A percentile compares a stretch with the other conserved stretches of the same genome.
These are phyloP conservation scores for Solanum lycopersicoides DNA, from an alignment of 257 asterid genomes.

Conservation along the genomic window DNA sequence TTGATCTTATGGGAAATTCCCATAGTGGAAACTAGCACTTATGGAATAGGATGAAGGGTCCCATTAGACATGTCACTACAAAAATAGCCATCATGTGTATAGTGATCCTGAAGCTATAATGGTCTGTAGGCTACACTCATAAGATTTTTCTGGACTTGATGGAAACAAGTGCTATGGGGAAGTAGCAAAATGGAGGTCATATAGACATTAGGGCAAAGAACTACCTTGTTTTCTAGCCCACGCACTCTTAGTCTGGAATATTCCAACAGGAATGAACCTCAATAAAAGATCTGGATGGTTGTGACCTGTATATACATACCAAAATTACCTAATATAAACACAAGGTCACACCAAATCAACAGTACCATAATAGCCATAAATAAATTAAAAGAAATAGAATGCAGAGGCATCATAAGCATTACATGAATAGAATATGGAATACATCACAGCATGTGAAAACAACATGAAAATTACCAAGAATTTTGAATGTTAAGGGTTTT, in stretches of 20 bases:
- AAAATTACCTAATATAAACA: neutral
- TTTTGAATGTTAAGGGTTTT: neutral
- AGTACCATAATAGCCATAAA: neutral
- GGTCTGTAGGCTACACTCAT: conserved; percentile 14
- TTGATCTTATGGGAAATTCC: conserved; percentile 11
- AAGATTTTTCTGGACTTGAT: neutral
- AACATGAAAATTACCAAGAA: neutral
- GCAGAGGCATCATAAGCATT: neutral
- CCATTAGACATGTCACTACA: neutral
- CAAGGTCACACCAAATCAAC: neutral
- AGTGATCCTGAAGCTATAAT: conserved; percentile 10
- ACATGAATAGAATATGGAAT: neutral
- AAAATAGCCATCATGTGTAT: neutral
- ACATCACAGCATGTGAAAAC: neutral
- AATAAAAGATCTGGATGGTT: neutral
- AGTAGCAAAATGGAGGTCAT: neutral
- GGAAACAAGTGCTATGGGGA: neutral
- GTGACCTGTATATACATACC: neutral
- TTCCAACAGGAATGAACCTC: neutral
- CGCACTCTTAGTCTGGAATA: neutral
- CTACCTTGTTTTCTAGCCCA: neutral
- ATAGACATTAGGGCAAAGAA: neutral
- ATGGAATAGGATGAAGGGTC: conserved; percentile 10
- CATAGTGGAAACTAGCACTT: conserved; percentile 5
- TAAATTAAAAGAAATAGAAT: neutral